phyloP scores from a whole-genome alignment of 768 basidiomycete genomes.

The Leccinum obscurum region DNA sequence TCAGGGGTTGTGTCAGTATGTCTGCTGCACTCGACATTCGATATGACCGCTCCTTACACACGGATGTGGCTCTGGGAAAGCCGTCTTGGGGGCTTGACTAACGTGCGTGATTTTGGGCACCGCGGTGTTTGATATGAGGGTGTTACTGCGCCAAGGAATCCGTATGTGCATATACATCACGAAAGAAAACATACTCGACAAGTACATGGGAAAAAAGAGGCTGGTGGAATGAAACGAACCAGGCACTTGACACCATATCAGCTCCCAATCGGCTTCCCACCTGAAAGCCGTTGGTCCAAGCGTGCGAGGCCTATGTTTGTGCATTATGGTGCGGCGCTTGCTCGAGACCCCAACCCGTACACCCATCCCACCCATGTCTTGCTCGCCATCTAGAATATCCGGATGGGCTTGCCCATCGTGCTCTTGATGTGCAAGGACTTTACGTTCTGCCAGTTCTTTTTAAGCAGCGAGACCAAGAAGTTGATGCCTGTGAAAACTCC shows the following conservation, averaged over 20 bases:
- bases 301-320: conserved; percentile 96
- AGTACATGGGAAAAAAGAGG: conserved; percentile 24
- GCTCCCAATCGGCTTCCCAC: conserved; percentile 88
- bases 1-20: conserved; percentile 16
- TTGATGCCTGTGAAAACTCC: conserved; percentile 75
- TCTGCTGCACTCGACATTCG: not conserved
- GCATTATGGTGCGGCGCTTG: conserved; percentile 58
- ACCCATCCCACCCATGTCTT: conserved; percentile 9
- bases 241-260: conserved; percentile 48
- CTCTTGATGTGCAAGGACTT: conserved; percentile 98
- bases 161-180: conserved; percentile 9
- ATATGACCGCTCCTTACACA: too few species aligned
- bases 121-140: not conserved
- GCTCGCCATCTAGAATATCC: conserved; percentile 68
- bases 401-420: conserved; percentile 98
- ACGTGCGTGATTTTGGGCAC: not conserved
- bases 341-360: conserved; percentile 18
- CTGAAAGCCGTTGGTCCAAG: conserved; percentile 88
- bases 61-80: conserved; percentile 9
- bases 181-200: conserved; percentile 11
- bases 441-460: conserved; percentile 99
- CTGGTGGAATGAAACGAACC: conserved; percentile 13
- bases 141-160: conserved; percentile 1
- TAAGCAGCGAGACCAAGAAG: conserved; percentile 98
- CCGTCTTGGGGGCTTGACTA: conserved; percentile 1